phyloP scores from a whole-genome alignment of 23 red algal genomes.

The Gracilaria vermiculophylla region DNA sequence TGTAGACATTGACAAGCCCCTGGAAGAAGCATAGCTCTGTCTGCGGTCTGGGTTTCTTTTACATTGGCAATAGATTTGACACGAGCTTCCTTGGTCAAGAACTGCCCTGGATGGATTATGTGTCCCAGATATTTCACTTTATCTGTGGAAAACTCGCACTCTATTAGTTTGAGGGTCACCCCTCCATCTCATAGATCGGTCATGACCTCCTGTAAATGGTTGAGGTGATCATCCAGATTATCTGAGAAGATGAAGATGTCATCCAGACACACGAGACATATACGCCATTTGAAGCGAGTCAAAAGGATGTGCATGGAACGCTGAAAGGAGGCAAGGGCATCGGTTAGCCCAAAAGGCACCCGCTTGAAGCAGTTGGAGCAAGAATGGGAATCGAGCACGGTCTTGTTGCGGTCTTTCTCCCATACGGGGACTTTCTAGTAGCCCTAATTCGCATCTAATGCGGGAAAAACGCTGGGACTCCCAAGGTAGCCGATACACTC shows the following conservation, averaged over 20 bases:
- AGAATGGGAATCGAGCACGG: background rate
- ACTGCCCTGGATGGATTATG: background rate
- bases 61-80: background rate
- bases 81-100: background rate
- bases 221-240: conserved; percentile 5
- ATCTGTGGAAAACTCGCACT: conserved; percentile 35
- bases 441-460: too few species aligned
- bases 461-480: too few species aligned
- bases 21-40: conserved; percentile 15
- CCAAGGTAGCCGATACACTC: too few species aligned
- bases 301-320: conserved; percentile 18
- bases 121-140: conserved; percentile 45
- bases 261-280: conserved; percentile 24
- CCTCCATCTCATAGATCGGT: background rate
- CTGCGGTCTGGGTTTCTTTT: background rate
- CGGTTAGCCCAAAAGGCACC: conserved; percentile 43
- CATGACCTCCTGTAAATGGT: conserved; percentile 4
- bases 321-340: conserved; percentile 35
- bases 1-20: conserved; percentile 21
- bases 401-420: too few species aligned
- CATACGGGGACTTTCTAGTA: too few species aligned
- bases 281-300: conserved; percentile 1
- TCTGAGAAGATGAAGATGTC: conserved; percentile 39
- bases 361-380: background rate
- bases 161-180: conserved; percentile 28